Percentiles rank a stretch among this genome's conserved stretches.
These are phyloP conservation scores for Malassezia slooffiae DNA, from an alignment of 1,284 basidiomycete species.

Conservation along the genomic window DNA sequence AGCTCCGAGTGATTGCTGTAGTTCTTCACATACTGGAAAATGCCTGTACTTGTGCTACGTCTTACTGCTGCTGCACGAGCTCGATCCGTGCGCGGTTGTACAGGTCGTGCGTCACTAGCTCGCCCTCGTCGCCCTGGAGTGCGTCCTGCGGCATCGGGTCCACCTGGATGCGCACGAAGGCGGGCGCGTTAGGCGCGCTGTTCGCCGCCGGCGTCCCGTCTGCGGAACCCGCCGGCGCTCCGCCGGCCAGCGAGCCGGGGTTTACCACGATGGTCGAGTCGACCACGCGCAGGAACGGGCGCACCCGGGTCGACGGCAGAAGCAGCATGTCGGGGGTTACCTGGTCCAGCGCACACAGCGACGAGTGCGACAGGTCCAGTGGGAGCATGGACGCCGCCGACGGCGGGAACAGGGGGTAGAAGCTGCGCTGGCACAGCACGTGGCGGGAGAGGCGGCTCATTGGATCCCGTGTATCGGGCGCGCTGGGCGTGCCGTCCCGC, in stretches of 20 bases:
- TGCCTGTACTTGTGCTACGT: conserved; percentile 2
- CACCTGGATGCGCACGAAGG: conserved; percentile 15
- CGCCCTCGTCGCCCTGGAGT: neutral
- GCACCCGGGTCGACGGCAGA: conserved; percentile 55
- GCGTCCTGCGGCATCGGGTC: conserved; percentile 4
- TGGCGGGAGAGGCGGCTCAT: conserved; percentile 71
- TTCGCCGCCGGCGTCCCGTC: no score
- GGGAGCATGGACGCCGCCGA: conserved; percentile 54
- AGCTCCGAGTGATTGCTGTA: no score
- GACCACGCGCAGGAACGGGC: conserved; percentile 51
- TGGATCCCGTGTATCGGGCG: conserved; percentile 53
- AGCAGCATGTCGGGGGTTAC: conserved; percentile 68
- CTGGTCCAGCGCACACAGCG: conserved; percentile 23
- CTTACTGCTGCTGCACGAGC: conserved; percentile 13
- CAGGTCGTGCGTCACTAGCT: conserved; percentile 13
- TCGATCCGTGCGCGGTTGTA: conserved; percentile 23
- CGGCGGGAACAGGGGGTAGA: conserved; percentile 87
- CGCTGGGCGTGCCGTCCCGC: conserved; percentile 37
- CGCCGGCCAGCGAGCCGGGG: conserved; percentile 47
- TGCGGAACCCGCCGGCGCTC: no score
- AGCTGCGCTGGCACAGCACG: conserved; percentile 74
- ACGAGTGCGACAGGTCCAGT: conserved; percentile 32
- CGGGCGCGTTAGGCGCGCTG: neutral
- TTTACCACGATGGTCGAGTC: conserved; percentile 61
- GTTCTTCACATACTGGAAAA: no score